These are phyloP conservation scores for Chamaenerion angustifolium DNA, from an alignment of 345 rosid species.

Conservation along the genomic window DNA sequence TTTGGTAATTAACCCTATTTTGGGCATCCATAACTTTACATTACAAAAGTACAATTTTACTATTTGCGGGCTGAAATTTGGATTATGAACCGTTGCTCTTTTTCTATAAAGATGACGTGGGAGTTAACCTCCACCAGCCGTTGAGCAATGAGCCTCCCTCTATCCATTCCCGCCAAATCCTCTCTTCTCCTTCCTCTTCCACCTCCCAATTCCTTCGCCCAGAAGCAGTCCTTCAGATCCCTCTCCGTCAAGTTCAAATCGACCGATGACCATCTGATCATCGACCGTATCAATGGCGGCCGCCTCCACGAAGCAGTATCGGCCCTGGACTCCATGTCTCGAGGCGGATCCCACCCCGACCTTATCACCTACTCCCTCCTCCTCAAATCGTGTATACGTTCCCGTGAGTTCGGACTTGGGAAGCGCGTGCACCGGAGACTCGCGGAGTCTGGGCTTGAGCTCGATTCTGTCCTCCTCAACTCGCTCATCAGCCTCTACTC, in stretches of 20 bases:
- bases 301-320: slow-evolving; percentile 42
- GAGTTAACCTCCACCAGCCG: not conserved
- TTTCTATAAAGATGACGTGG: too few relatives aligned
- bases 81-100: too few relatives aligned
- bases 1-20: too few relatives aligned
- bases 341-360: slow-evolving; percentile 28
- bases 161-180: slow-evolving; percentile 17
- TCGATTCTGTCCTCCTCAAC: slow-evolving; percentile 45
- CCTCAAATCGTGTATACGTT: slow-evolving; percentile 64
- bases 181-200: slow-evolving; percentile 1
- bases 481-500: slow-evolving; percentile 60
- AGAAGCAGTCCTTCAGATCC: not conserved
- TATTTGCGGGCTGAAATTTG: too few relatives aligned
- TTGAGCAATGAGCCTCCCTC: slow-evolving; percentile 2
- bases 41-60: too few relatives aligned
- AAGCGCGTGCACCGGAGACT: slow-evolving; percentile 35
- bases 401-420: slow-evolving; percentile 44
- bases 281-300: slow-evolving; percentile 39
- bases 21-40: too few relatives aligned
- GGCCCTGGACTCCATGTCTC: slow-evolving; percentile 32
- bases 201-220: not conserved
- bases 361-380: slow-evolving; percentile 44
- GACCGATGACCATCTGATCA: slow-evolving; percentile 24
- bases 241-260: slow-evolving; percentile 8
- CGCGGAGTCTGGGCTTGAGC: slow-evolving; percentile 25